A percentile compares a stretch with the other conserved stretches of the same genome.
Conservation (phyloP, 306 rosid species). For the Cicer arietinum region DNA sequence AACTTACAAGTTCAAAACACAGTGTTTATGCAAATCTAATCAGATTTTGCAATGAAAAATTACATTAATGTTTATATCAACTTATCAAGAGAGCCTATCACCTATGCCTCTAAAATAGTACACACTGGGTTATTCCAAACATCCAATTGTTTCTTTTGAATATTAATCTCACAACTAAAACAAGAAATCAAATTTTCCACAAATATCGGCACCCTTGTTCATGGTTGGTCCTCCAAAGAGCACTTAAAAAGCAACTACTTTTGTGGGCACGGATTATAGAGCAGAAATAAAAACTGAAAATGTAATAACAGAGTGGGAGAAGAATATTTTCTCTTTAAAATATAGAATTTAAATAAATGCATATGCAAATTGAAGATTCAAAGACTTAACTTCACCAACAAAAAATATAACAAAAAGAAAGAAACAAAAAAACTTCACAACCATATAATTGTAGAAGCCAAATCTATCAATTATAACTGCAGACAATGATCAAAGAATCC, state of each 20-base stretch:
- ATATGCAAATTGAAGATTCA: not conserved
- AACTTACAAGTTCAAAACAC: conserved; percentile 43
- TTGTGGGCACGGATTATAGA: not conserved
- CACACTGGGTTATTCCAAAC: conserved; percentile 13
- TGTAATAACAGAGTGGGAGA: not conserved
- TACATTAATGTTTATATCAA: not conserved
- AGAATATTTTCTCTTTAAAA: conserved; percentile 15
- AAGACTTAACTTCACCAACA: conserved; percentile 5
- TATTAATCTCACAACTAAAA: conserved; percentile 33
- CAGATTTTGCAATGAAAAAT: not conserved
- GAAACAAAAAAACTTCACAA: not conserved
- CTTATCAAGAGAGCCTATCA: not conserved
- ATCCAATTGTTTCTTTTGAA: not conserved
- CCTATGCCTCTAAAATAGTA: not conserved
- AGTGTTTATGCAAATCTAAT: conserved; percentile 25
- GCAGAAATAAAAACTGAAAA: not conserved
- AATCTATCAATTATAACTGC: not conserved
- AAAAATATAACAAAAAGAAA: too few species aligned
- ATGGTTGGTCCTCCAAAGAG: too few species aligned
- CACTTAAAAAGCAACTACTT: not conserved
- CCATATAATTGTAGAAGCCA: not conserved
- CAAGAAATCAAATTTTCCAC: conserved; percentile 11
- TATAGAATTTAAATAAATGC: conserved; percentile 1
- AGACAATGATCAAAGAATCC: conserved; percentile 9
- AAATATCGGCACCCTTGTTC: conserved; percentile 15